phyloP scores from a whole-genome alignment of 129 eudicot species.

The Flaveria bidentis region DNA sequence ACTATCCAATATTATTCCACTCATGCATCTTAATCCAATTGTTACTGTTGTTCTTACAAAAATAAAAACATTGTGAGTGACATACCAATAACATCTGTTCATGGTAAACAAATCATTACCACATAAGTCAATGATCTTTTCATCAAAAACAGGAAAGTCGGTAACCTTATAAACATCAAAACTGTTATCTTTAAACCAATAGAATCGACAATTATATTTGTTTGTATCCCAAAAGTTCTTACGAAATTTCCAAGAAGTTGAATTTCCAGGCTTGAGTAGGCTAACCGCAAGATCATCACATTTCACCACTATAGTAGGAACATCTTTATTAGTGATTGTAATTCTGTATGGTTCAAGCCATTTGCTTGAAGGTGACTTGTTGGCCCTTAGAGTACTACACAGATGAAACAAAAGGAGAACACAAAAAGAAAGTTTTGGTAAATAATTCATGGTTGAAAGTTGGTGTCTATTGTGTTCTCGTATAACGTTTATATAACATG shows the following conservation, averaged over 20 bases:
- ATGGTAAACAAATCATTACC: neutral
- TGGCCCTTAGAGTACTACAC: neutral
- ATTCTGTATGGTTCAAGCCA: slow-evolving; percentile 26
- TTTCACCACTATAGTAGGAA: neutral
- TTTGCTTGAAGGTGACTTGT: slow-evolving; percentile 12
- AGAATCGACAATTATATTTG: slow-evolving; percentile 3
- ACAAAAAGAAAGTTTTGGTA: neutral
- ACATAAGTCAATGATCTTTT: neutral
- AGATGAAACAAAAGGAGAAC: neutral
- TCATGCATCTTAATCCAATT: neutral
- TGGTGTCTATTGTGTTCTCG: too few species aligned
- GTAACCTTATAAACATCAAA: neutral
- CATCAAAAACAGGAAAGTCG: slow-evolving; percentile 2
- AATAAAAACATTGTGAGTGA: slow-evolving; percentile 5
- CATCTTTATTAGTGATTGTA: neutral
- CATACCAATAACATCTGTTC: slow-evolving; percentile 16
- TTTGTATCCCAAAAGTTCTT: neutral
- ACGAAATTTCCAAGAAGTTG: slow-evolving; percentile 21
- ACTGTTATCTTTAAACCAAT: neutral
- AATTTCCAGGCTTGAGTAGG: neutral
- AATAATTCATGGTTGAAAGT: neutral
- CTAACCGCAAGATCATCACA: slow-evolving; percentile 4
- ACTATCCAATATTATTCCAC: neutral
- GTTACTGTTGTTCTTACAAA: neutral
- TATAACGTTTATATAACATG: too few species aligned